Evolutionary conservation across 192 early-diverging fungal genomes (phyloP), one percentile per base, ranked within the genome.

Genomic region (Gaertneriomyces semiglobifer): DNA sequence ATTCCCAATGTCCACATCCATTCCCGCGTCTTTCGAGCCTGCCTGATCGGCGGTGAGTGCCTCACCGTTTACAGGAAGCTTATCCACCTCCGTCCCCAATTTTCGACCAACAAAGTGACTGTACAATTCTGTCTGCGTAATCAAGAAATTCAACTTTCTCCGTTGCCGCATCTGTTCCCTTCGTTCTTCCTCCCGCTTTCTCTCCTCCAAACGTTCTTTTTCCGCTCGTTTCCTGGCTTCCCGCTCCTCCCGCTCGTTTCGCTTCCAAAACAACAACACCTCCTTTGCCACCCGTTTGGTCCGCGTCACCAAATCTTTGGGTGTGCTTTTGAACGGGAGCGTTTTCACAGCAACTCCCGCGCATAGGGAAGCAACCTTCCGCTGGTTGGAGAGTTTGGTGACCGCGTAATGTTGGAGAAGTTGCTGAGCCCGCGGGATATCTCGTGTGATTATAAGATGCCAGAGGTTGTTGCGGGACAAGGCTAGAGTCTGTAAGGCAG

Each of bases 21-120:
- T 11, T n/a, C 9, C 65, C 42, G 20, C 2, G 12, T 60, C 65
- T 18, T 14, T 9, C 7, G 4, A 10, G 1, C n/a, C 33, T 40
- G 1, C 55, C 4, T 18, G 38, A 7, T 45, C 44, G 19, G 46
- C 33, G 18, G 19, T 45, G 16, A 20, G 33, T 10, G 16, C 42
- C 14, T 63, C 51, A 14, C 54, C 64, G 43, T 66, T 41, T 11
- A 10, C 55, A 3, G 48, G 48, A 50, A 18, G 12, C 12, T 50
- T 18, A n/a, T 50, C 48, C 1, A 50, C 51, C 11, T 53, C 25
- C 48, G 71, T 77, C 19, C 69, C 75, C 7, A 91, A 88, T 70
- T 93, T 93, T 62, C 87, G 86, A 59, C 90, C 91, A 53, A 93
- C 86, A 78, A 95, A 95, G 77, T 93, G 92, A 58, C 89, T 91